phyloP scores from a whole-genome alignment of 257 asterid species.

The Solanum paucissectum region DNA sequence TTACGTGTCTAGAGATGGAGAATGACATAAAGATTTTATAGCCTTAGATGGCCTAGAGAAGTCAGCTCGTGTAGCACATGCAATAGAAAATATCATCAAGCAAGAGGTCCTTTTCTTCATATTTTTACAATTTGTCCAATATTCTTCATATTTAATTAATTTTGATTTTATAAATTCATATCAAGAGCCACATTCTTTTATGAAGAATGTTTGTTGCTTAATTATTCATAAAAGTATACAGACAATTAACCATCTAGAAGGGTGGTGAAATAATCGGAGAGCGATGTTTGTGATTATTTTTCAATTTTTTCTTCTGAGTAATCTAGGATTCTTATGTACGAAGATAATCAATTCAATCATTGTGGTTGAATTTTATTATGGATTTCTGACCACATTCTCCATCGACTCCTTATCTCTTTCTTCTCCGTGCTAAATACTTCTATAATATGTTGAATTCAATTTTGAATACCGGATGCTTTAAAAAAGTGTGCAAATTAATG shows the following conservation, averaged over 20 bases:
- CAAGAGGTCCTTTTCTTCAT: background rate
- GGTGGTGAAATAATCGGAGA: background rate
- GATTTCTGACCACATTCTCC: background rate
- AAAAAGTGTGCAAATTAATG: background rate
- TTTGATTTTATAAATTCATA: background rate
- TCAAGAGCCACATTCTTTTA: background rate
- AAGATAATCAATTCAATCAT: background rate
- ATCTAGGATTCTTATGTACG: no score
- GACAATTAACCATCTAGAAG: background rate
- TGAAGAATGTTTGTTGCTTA: background rate
- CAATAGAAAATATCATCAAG: background rate
- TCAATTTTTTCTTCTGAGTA: background rate
- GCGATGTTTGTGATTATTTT: background rate
- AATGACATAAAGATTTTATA: background rate
- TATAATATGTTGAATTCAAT: background rate
- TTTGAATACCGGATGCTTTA: background rate
- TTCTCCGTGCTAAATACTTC: background rate
- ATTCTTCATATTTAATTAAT: background rate
- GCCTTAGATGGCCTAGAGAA: background rate
- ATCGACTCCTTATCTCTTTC: no score
- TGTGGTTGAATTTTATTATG: background rate
- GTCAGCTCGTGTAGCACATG: constrained; percentile 8
- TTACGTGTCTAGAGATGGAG: background rate
- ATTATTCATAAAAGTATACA: background rate
- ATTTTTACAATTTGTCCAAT: background rate